Percentiles rank a stretch among this genome's conserved stretches.
These are phyloP conservation scores for Diaporthe nobilis DNA, from an alignment of 2,329 filamentous ascomycete genomes.

Conservation along the genomic window DNA sequence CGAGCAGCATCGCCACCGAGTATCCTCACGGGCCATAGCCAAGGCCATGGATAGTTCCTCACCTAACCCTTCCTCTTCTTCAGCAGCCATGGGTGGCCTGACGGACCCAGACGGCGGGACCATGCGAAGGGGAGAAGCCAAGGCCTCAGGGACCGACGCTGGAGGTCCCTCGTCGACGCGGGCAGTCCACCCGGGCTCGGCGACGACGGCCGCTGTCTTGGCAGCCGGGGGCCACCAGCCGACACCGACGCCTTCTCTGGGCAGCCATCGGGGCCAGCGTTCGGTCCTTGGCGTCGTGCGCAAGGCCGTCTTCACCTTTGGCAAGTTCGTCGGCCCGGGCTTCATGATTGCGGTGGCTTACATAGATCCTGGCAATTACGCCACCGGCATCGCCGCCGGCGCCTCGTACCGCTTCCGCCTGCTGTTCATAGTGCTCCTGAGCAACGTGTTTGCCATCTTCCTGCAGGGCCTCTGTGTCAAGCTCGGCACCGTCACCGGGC, in stretches of 20 bases:
- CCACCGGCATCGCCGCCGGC: constrained; percentile 78
- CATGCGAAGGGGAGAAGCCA: background rate
- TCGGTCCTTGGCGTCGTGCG: constrained; percentile 42
- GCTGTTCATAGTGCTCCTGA: constrained; percentile 77
- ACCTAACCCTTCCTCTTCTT: background rate
- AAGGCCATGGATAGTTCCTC: background rate
- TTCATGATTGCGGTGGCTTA: constrained; percentile 75
- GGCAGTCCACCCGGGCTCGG: background rate
- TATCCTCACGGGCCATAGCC: background rate
- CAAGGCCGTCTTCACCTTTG: constrained; percentile 60
- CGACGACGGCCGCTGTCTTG: background rate
- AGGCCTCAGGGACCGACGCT: background rate
- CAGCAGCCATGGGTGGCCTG: background rate
- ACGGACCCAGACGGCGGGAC: background rate
- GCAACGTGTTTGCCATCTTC: constrained; percentile 80
- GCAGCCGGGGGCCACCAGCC: background rate
- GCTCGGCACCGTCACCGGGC: constrained; percentile 77
- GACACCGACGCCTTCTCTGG: background rate
- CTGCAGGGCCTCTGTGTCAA: constrained; percentile 78
- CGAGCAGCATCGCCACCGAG: background rate
- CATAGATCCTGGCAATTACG: constrained; percentile 77
- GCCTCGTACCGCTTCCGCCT: constrained; percentile 75
- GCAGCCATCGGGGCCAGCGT: constrained; percentile 19
- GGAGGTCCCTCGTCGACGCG: background rate
- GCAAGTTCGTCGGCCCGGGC: constrained; percentile 75